Evolutionary conservation across 176 grass and related monocot species (phyloP).

Genomic region (sorghum (Sorghum bicolor)): DNA sequence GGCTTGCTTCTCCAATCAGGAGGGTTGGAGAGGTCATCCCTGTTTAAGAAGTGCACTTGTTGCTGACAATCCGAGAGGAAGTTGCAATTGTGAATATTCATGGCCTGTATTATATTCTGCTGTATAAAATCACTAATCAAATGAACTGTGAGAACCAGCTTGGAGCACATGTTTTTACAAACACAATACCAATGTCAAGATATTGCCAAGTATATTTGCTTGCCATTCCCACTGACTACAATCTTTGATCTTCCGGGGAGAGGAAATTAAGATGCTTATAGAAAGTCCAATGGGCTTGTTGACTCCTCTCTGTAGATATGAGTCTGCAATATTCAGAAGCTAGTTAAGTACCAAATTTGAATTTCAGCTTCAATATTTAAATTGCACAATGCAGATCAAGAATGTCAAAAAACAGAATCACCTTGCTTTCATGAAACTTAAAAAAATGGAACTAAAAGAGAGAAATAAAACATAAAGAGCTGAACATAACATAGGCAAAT

Average conservation of each 20-base stretch:
- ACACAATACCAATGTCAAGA: background rate
- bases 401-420: background rate
- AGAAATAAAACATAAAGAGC: background rate
- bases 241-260: background rate
- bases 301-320: background rate
- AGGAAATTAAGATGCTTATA: background rate
- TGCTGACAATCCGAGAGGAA: no score
- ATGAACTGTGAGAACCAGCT: background rate
- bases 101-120: background rate
- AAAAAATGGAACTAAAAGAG: background rate
- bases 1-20: no score
- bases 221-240: background rate
- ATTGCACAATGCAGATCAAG: background rate
- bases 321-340: constrained; percentile 13
- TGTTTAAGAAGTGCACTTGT: no score
- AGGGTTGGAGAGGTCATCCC: no score
- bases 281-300: background rate
- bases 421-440: background rate
- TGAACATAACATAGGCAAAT: background rate
- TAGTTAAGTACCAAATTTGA: background rate
- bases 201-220: constrained; percentile 4
- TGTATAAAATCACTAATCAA: background rate
- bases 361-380: background rate
- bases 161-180: background rate
- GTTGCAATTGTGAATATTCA: no score